Conservation (phyloP, 306 rosid species). For the Canavalia gladiata region DNA sequence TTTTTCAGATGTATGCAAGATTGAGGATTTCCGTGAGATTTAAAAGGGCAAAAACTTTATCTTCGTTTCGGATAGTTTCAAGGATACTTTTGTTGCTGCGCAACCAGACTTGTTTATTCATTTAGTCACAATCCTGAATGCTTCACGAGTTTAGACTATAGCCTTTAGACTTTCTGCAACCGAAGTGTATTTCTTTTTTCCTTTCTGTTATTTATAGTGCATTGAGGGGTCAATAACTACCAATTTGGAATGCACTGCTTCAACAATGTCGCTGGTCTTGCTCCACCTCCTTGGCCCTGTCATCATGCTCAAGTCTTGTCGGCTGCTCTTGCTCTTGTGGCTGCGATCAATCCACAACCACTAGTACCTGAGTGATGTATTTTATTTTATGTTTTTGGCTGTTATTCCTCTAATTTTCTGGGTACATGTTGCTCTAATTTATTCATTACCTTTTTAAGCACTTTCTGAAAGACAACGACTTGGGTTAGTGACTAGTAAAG, state of each 20-base stretch:
- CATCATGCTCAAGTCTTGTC: neutral
- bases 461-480: neutral
- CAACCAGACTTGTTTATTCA: neutral
- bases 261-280: too few species aligned
- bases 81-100: neutral
- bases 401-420: neutral
- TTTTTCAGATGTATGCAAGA: neutral
- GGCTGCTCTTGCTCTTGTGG: neutral
- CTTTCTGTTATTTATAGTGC: neutral
- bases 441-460: neutral
- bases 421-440: neutral
- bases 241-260: too few species aligned
- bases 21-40: neutral
- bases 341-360: neutral
- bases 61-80: neutral
- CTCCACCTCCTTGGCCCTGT: too few species aligned
- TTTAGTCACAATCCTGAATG: neutral
- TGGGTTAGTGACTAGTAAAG: neutral
- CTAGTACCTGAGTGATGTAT: neutral
- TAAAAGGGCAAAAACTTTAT: neutral
- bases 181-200: neutral
- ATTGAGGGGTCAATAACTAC: neutral
- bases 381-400: too few species aligned
- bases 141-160: neutral
- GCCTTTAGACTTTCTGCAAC: neutral